Base-by-base conservation (phyloP, 805 yeast species). In the Danielia reshetovae region DNA sequence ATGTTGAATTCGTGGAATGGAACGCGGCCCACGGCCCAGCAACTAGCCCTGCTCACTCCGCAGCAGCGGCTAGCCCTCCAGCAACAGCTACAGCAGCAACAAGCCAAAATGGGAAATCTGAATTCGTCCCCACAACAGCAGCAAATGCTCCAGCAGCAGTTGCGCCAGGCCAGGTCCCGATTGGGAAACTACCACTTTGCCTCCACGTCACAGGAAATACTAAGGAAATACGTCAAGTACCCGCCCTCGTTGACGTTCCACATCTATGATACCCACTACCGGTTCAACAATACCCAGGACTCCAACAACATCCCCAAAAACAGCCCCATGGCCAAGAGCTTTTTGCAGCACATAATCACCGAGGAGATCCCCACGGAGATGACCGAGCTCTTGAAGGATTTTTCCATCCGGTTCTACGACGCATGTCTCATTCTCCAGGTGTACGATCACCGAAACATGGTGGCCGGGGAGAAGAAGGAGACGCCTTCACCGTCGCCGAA, bases 281-380 rank as follows among this genome's bases (percentile, higher is more conserved):
- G 95, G 41, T 89, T 90, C 64, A 94, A 95, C 43, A 85, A 85
- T 45, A 90, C 84, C 33, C 74, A 72, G 52, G 97, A 89, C 48
- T 87, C 94, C 6, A 74, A 85, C 31, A 55, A 59, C 5, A 83
- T 93, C 26, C 88, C 95, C 5, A 83, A 83, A 52, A 74, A 74
- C 49, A 84, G 85, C 40, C 82, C 86, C 11, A 74, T 85, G 54
- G 75, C 86, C 32, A 83, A 81, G 54, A 85, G 81, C 43, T 93
- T 93, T 49, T 62, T 90, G 40, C 79, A 81, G 44, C 84, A 79
- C 51, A 83, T 90, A 8, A 81, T 88, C 11, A 68, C 75, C 36
- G 95, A 90, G 33, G 81, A 80, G 49, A 85, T 90, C 10, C 96
- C 97, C 1, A 84, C 86, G 26, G 86, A 94, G 10, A 78, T 90